Base-by-base conservation (phyloP, 768 basidiomycete species). In the Xerocomus brunneocitrinus region DNA sequence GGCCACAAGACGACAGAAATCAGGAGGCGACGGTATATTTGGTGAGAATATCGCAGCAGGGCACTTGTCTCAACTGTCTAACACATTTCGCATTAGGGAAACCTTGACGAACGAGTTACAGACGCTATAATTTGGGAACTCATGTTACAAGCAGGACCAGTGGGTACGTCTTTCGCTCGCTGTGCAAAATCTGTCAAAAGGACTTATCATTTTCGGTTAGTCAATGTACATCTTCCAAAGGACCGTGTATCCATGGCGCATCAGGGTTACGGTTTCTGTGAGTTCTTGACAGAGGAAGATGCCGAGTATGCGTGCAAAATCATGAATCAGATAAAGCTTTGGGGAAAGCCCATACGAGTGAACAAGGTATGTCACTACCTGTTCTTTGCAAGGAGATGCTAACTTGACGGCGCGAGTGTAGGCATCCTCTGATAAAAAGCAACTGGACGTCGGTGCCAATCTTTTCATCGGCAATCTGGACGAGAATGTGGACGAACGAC, bases 291-390 rank as follows among this genome's bases (percentile, higher is more conserved):
- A 36, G 95, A 98, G 76, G 95, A 97, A 71, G 97, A 98, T 74
- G 94, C 97, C 57, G 97, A 99, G 73, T 99, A 99, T 72, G 95
- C 94, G 53, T 98, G 95, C 81, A 97, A 98, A 79, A 98, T 98
- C 63, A 98, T 98, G 95, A 99, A 99, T 70, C 95, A 98, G 79
- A 98, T 99, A 69, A 99, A 99, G 73, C 72, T 99, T 49, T 99
- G 90, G 83, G 97, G 97, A 25, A 98, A 98, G 68, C 97, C 97
- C 31, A 97, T 99, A 54, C 81, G 97, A 60, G 95, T 99, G 58
- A 98, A 98, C 80, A 99, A 98, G 87, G 93, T 90, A 58, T 66
- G 85, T 75, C n/a, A 2, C 19, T 8, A 40, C 0, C 32, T 32
- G 27, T 8, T 39, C 27, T 56, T 13, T 38, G 30, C 13, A 6